A percentile compares a stretch with the other conserved stretches of the same genome.
Evolutionary conservation across 2,329 filamentous ascomycete species (phyloP).

Genomic region (Paraconiothyrium sp.): DNA sequence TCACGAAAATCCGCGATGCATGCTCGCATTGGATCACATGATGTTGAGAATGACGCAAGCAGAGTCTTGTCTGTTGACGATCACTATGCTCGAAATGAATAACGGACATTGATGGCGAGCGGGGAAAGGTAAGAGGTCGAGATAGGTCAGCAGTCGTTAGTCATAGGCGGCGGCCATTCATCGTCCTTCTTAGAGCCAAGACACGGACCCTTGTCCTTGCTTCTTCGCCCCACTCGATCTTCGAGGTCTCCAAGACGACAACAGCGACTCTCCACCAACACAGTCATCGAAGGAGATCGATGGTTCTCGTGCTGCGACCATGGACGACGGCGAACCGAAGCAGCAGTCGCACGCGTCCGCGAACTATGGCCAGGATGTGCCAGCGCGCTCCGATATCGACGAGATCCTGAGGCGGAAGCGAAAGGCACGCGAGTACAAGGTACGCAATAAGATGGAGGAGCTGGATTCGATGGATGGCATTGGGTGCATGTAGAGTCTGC

Average conservation of each 20-base stretch:
- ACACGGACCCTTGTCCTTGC: constrained; percentile 4
- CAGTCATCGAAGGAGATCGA: constrained; percentile 26
- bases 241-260: constrained; percentile 13
- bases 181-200: constrained; percentile 5
- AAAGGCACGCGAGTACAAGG: constrained; percentile 62
- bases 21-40: neutral
- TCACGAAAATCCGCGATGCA: neutral
- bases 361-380: constrained; percentile 41
- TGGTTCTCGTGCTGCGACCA: constrained; percentile 30
- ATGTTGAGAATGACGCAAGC: neutral
- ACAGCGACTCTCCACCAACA: constrained; percentile 23
- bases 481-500: neutral
- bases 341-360: constrained; percentile 34
- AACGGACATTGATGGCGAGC: neutral
- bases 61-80: neutral
- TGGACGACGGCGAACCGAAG: constrained; percentile 42
- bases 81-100: neutral
- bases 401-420: constrained; percentile 60
- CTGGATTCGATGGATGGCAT: neutral
- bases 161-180: constrained; percentile 8
- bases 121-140: neutral
- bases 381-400: constrained; percentile 58
- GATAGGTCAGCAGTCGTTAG: neutral
- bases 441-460: constrained; percentile 27
- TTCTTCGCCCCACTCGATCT: constrained; percentile 13